Conservation (phyloP, 352 stramenopile species). For the Phytophthora multivora region DNA sequence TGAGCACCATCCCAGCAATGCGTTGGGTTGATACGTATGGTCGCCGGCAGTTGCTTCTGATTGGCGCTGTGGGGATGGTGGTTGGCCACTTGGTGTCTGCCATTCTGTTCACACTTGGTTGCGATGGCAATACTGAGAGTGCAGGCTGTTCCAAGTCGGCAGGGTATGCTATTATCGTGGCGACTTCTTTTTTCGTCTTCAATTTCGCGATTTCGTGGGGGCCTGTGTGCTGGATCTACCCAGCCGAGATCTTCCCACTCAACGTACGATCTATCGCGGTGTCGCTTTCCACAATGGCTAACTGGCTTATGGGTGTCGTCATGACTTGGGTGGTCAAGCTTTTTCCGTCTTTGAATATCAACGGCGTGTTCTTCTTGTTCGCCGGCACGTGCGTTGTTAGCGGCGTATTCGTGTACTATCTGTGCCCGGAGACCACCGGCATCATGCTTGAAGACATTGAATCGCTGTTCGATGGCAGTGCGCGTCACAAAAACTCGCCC, state of each 20-base stretch:
- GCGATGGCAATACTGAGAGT: constrained; percentile 42
- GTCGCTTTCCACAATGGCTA: constrained; percentile 53
- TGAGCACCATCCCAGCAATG: constrained; percentile 56
- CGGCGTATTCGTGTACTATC: constrained; percentile 49
- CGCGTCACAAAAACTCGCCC: constrained; percentile 38
- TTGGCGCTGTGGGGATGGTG: constrained; percentile 50
- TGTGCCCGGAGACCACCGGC: constrained; percentile 57
- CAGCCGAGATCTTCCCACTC: constrained; percentile 42
- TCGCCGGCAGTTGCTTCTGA: constrained; percentile 43
- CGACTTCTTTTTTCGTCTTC: constrained; percentile 48
- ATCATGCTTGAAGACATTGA: constrained; percentile 67
- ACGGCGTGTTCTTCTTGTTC: constrained; percentile 62
- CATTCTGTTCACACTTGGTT: constrained; percentile 46
- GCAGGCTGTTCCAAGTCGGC: constrained; percentile 37
- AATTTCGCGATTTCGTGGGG: constrained; percentile 48
- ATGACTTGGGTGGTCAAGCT: constrained; percentile 61
- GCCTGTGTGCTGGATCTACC: constrained; percentile 47
- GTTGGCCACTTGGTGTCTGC: constrained; percentile 45
- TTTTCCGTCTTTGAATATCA: constrained; percentile 53
- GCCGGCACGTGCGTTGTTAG: constrained; percentile 43
- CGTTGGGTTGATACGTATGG: constrained; percentile 50
- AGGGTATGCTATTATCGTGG: constrained; percentile 49
- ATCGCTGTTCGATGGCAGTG: constrained; percentile 45
- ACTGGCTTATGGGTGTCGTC: constrained; percentile 54
- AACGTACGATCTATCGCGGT: constrained; percentile 52